A percentile compares a stretch with the other conserved stretches of the same genome.
These are phyloP conservation scores for Naganishia randhawae DNA, from an alignment of 768 basidiomycete genomes.

Conservation along the genomic window DNA sequence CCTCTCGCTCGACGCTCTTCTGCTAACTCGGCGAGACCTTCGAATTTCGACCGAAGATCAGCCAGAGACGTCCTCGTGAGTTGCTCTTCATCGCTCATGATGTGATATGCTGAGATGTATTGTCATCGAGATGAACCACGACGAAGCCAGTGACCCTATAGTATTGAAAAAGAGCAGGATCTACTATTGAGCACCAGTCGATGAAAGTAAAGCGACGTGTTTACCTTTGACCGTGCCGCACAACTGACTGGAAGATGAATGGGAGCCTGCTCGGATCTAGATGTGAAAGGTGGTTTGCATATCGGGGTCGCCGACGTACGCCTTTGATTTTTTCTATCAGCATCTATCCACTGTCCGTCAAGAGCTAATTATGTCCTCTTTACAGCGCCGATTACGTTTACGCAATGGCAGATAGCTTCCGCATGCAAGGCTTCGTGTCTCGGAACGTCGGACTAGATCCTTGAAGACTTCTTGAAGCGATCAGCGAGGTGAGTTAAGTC, in stretches of 20 bases:
- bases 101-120: neutral
- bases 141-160: neutral
- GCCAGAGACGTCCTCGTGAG: neutral
- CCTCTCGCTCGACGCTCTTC: neutral
- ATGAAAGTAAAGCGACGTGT: neutral
- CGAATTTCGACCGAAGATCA: slow-evolving; percentile 11
- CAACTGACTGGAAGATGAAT: no score
- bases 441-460: neutral
- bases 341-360: no score
- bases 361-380: no score
- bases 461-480: neutral
- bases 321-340: no score
- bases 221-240: neutral
- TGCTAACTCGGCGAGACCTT: neutral
- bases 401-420: neutral
- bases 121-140: neutral
- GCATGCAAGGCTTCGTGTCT: neutral
- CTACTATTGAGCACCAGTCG: neutral
- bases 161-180: neutral
- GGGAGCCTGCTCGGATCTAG: no score
- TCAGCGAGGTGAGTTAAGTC: no score
- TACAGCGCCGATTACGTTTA: no score
- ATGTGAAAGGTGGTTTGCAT: no score
- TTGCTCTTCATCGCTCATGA: slow-evolving; percentile 9
- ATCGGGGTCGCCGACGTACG: no score